Percentiles rank a stretch among this genome's conserved stretches.
These are phyloP conservation scores for Spathaspora hagerdaliae DNA, from an alignment of 805 yeast genomes.

Conservation along the genomic window DNA sequence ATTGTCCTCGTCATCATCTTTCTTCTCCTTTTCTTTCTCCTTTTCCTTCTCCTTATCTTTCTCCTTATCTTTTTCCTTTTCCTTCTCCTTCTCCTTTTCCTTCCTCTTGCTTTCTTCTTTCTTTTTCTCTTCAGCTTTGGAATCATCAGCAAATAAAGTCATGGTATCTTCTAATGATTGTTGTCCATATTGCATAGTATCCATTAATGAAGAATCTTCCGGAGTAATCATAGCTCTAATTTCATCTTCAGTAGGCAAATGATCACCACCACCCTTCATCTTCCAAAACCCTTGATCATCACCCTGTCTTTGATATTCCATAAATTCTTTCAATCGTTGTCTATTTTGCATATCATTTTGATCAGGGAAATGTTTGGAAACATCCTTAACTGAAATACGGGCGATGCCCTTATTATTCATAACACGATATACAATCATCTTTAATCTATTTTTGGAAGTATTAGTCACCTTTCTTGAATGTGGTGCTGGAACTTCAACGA, in stretches of 20 bases:
- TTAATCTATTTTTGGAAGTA: constrained; percentile 82
- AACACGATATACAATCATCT: constrained; percentile 89
- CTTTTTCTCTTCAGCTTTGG: constrained; percentile 22
- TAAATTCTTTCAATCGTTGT: constrained; percentile 91
- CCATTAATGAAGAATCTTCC: constrained; percentile 82
- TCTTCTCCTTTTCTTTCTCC: constrained; percentile 10
- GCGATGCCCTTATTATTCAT: constrained; percentile 70
- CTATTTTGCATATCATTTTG: constrained; percentile 97
- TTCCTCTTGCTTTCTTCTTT: constrained; percentile 19
- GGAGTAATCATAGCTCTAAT: constrained; percentile 84
- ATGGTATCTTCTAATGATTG: constrained; percentile 81
- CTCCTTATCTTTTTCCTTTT: constrained; percentile 27
- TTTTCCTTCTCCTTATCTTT: constrained; percentile 16
- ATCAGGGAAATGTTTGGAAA: constrained; percentile 90
- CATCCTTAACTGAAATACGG: constrained; percentile 79
- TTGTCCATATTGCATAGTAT: constrained; percentile 92
- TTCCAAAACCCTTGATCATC: constrained; percentile 96
- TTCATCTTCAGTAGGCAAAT: constrained; percentile 70
- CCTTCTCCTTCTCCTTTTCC: constrained; percentile 31
- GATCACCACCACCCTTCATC: constrained; percentile 49
- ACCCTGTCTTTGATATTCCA: constrained; percentile 95
- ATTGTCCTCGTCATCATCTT: constrained; percentile 34
- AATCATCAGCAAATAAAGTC: constrained; percentile 40
- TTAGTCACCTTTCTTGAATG: constrained; percentile 95
- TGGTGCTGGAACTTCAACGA: constrained; percentile 94